phyloP scores from a whole-genome alignment of 2,329 filamentous ascomycete species.

The Xylaria sp. region DNA sequence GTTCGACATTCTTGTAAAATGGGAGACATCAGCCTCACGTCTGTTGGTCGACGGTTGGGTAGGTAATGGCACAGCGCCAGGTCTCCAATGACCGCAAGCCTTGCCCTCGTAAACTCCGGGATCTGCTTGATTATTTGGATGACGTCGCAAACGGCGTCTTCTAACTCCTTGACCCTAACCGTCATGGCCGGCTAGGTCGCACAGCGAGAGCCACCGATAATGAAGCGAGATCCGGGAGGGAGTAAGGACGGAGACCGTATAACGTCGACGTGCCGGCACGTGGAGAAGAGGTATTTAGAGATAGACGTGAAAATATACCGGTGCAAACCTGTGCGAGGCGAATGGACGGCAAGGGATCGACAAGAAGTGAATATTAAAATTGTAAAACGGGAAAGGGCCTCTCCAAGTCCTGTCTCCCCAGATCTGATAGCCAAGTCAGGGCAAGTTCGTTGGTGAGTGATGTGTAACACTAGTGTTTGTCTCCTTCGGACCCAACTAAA shows the following conservation, averaged over 20 bases:
- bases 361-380: not conserved
- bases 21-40: conserved; percentile 37
- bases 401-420: not conserved
- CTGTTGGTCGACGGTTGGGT: conserved; percentile 39
- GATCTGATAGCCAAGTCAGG: not conserved
- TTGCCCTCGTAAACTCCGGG: conserved; percentile 40
- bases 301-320: not conserved
- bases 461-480: conserved; percentile 17
- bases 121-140: conserved; percentile 47
- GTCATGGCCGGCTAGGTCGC: conserved; percentile 24
- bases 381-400: not conserved
- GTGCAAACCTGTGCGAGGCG: not conserved
- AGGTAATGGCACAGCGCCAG: conserved; percentile 47
- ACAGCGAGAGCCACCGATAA: not conserved
- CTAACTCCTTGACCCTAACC: conserved; percentile 39
- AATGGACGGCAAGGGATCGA: not conserved
- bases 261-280: conserved; percentile 22
- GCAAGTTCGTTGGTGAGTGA: conserved; percentile 1
- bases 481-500: conserved; percentile 21
- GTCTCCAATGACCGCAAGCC: conserved; percentile 45
- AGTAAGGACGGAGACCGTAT: not conserved
- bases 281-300: not conserved
- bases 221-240: not conserved
- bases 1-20: not conserved
- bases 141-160: conserved; percentile 44